Evolutionary conservation across 139 green algal genomes (phyloP).

Genomic region (Micractinium sp.): DNA sequence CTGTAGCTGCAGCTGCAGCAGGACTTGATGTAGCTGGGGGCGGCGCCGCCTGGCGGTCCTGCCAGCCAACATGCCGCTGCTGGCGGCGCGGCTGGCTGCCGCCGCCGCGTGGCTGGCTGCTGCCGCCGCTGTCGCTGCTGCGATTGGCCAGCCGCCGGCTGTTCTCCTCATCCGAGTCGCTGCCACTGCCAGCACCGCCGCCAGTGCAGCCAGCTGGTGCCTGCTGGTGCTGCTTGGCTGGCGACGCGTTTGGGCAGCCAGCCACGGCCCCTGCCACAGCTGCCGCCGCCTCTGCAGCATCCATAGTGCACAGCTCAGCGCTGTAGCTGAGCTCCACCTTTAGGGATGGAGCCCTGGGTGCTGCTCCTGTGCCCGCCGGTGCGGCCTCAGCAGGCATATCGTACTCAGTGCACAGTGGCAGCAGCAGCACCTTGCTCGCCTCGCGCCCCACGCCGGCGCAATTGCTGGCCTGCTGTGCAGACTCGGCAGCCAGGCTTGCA

Average conservation of each 20-base stretch:
- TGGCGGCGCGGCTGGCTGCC: background rate
- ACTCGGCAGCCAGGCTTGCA: background rate
- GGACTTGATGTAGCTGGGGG: background rate
- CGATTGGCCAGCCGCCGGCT: slow-evolving; percentile 5
- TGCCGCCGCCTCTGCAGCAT: slow-evolving; percentile 17
- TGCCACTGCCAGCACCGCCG: too few species aligned
- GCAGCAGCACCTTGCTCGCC: background rate
- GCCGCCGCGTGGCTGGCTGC: background rate
- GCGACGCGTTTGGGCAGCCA: background rate
- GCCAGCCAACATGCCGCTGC: background rate
- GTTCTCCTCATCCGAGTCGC: slow-evolving; percentile 17
- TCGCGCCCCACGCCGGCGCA: background rate
- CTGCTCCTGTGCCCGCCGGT: background rate
- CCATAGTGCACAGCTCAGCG: slow-evolving; percentile 17
- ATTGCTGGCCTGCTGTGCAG: background rate
- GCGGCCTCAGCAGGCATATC: background rate
- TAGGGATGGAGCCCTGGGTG: background rate
- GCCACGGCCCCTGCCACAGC: background rate
- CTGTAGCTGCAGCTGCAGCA: background rate
- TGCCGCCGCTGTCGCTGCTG: background rate
- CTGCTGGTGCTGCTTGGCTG: background rate
- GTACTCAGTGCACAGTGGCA: slow-evolving; percentile 33
- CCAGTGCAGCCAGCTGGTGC: background rate
- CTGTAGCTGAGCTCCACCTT: slow-evolving; percentile 12
- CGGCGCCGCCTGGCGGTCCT: too few species aligned